These are phyloP conservation scores for Fusarium sp. DNA, from an alignment of 2,329 filamentous ascomycete species.

Conservation along the genomic window DNA sequence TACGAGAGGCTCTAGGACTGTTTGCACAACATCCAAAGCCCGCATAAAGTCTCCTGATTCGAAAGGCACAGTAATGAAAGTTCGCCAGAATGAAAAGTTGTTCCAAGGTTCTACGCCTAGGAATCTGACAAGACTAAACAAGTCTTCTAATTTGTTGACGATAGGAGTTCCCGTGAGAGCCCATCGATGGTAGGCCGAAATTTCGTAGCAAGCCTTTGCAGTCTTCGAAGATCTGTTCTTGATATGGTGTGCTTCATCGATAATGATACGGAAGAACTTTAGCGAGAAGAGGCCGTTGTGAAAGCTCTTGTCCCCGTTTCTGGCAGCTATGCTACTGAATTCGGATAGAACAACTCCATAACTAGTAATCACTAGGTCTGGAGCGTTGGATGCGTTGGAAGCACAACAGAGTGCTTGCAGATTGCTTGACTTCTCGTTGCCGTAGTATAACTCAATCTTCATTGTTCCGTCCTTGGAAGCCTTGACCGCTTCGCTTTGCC, in stretches of 20 bases:
- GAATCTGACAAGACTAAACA: constrained; percentile 94
- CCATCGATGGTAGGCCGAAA: constrained; percentile 89
- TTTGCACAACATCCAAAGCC: constrained; percentile 96
- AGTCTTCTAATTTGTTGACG: constrained; percentile 92
- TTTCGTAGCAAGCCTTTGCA: constrained; percentile 92
- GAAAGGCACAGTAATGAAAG: constrained; percentile 97
- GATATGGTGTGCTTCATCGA: constrained; percentile 95
- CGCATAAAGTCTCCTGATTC: constrained; percentile 95
- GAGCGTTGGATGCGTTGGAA: constrained; percentile 78
- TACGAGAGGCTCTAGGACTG: constrained; percentile 94
- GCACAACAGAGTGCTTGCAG: constrained; percentile 82
- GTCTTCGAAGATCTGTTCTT: constrained; percentile 93
- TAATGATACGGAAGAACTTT: constrained; percentile 93
- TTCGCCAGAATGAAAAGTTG: constrained; percentile 99
- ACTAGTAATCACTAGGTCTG: constrained; percentile 93
- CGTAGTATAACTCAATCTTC: constrained; percentile 91
- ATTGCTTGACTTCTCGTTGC: constrained; percentile 83
- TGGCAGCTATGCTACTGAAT: constrained; percentile 76
- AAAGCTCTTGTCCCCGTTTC: constrained; percentile 71
- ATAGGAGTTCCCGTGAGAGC: constrained; percentile 95
- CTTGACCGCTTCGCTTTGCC: constrained; percentile 94
- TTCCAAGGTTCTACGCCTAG: constrained; percentile 96
- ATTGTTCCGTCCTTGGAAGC: constrained; percentile 87
- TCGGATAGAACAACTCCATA: constrained; percentile 94
- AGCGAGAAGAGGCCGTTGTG: constrained; percentile 87